Conservation (phyloP, 2,329 filamentous ascomycete genomes). For the Microcyclospora tardicrescens region DNA sequence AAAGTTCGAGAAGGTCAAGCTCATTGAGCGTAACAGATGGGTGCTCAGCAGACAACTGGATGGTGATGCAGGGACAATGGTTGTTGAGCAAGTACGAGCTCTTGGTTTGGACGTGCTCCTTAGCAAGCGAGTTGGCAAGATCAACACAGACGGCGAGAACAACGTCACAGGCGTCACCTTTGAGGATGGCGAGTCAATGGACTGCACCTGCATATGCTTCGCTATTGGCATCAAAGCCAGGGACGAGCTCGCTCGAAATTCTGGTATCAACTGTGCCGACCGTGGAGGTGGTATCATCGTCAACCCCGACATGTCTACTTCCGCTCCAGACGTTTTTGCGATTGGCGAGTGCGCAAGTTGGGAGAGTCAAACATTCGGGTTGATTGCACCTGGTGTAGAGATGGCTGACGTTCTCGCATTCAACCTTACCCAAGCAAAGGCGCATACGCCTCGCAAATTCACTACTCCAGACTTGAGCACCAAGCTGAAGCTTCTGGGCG, state of each 20-base stretch:
- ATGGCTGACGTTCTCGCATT: constrained; percentile 88
- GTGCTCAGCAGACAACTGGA: constrained; percentile 74
- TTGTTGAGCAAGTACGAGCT: constrained; percentile 66
- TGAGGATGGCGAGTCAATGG: constrained; percentile 65
- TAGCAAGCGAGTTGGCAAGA: constrained; percentile 59
- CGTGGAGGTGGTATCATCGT: constrained; percentile 67
- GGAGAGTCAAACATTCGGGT: constrained; percentile 72
- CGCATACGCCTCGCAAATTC: constrained; percentile 56
- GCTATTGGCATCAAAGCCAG: constrained; percentile 75
- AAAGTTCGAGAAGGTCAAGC: constrained; percentile 57
- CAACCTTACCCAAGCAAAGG: constrained; percentile 73
- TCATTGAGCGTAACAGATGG: constrained; percentile 75
- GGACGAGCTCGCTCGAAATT: constrained; percentile 59
- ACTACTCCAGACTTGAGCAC: constrained; percentile 79
- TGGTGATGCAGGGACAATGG: constrained; percentile 64
- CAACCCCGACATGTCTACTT: constrained; percentile 55
- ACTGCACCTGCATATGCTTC: constrained; percentile 74
- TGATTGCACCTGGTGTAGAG: constrained; percentile 81
- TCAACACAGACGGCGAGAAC: constrained; percentile 55
- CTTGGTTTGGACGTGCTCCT: constrained; percentile 70
- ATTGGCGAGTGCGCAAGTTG: constrained; percentile 87
- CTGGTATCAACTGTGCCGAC: constrained; percentile 60
- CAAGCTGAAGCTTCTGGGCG: constrained; percentile 77
- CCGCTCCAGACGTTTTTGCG: constrained; percentile 60
- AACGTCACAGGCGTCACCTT: constrained; percentile 62